A percentile compares a stretch with the other conserved stretches of the same genome.
Evolutionary conservation across 352 stramenopile species (phyloP).

Genomic region (Pythium vanterpoolii): DNA sequence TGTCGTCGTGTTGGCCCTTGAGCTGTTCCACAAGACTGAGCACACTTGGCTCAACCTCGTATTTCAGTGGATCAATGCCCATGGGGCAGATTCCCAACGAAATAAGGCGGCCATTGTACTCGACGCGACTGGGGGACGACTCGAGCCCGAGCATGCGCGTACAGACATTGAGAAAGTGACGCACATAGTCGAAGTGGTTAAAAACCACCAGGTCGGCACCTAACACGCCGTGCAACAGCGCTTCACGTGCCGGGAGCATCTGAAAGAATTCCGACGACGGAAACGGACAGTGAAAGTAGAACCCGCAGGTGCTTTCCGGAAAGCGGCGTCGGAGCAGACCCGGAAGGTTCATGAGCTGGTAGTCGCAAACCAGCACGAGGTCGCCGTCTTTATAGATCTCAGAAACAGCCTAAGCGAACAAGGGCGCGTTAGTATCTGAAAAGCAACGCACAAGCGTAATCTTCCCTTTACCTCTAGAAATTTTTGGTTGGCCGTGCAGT

Average conservation of each 20-base stretch:
- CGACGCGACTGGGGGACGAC: slow-evolving; percentile 77
- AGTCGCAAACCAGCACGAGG: slow-evolving; percentile 87
- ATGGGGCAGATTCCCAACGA: slow-evolving; percentile 87
- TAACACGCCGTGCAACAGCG: slow-evolving; percentile 75
- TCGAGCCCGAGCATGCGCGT: slow-evolving; percentile 86
- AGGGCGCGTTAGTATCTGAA: slow-evolving; percentile 7
- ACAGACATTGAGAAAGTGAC: slow-evolving; percentile 83
- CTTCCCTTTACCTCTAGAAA: slow-evolving; percentile 58
- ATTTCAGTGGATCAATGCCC: slow-evolving; percentile 87
- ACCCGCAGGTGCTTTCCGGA: slow-evolving; percentile 75
- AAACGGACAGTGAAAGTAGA: slow-evolving; percentile 90
- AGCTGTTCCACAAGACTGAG: slow-evolving; percentile 49
- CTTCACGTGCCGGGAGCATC: slow-evolving; percentile 79
- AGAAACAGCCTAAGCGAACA: slow-evolving; percentile 35
- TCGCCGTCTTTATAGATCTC: slow-evolving; percentile 85
- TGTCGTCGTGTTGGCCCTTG: slow-evolving; percentile 50
- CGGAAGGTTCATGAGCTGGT: slow-evolving; percentile 86
- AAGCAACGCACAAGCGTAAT: background rate
- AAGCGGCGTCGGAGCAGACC: slow-evolving; percentile 72
- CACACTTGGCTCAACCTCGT: slow-evolving; percentile 60
- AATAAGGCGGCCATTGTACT: slow-evolving; percentile 87
- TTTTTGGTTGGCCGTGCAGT: slow-evolving; percentile 84
- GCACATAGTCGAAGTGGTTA: slow-evolving; percentile 89
- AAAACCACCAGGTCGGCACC: slow-evolving; percentile 86
- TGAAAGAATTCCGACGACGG: slow-evolving; percentile 90